Conservation (phyloP, 441 rosid species). For the Dalechampia spathulata region DNA sequence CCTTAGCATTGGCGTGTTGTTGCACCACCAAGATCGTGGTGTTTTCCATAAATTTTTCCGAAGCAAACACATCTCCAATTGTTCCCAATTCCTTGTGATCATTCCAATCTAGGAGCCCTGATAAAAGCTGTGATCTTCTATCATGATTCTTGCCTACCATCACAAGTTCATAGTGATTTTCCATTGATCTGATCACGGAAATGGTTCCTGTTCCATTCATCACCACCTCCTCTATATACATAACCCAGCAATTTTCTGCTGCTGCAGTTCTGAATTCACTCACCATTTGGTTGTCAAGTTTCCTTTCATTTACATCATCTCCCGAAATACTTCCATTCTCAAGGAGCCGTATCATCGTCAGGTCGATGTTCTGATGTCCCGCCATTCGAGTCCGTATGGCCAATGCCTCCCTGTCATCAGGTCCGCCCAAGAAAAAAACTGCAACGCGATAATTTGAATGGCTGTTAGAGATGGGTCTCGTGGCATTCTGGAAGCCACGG, state of each 20-base stretch:
- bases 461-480: constrained; percentile 13
- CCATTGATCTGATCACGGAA: constrained; percentile 20
- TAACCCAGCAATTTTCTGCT: constrained; percentile 16
- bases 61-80: constrained; percentile 19
- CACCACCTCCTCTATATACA: constrained; percentile 27
- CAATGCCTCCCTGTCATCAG: constrained; percentile 42
- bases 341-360: constrained; percentile 25
- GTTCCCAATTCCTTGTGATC: constrained; percentile 19
- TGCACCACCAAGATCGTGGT: constrained; percentile 38
- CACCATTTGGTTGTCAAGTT: constrained; percentile 18
- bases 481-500: constrained; percentile 4
- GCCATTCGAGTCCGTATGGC: constrained; percentile 26
- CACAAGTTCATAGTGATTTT: constrained; percentile 22
- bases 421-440: constrained; percentile 31
- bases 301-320: constrained; percentile 4
- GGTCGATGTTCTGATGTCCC: constrained; percentile 7
- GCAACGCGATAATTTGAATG: constrained; percentile 14
- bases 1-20: constrained; percentile 18
- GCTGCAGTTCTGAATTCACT: constrained; percentile 17
- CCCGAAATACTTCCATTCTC: constrained; percentile 6
- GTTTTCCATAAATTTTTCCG: constrained; percentile 17
- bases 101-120: constrained; percentile 18
- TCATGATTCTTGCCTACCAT: constrained; percentile 19
- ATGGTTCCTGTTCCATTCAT: constrained; percentile 16
- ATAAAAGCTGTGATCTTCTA: constrained; percentile 14